Evolutionary conservation across 2,329 filamentous ascomycete species (phyloP), one percentile per base, ranked within the genome.

Genomic region (Pleoardoris graminearum): DNA sequence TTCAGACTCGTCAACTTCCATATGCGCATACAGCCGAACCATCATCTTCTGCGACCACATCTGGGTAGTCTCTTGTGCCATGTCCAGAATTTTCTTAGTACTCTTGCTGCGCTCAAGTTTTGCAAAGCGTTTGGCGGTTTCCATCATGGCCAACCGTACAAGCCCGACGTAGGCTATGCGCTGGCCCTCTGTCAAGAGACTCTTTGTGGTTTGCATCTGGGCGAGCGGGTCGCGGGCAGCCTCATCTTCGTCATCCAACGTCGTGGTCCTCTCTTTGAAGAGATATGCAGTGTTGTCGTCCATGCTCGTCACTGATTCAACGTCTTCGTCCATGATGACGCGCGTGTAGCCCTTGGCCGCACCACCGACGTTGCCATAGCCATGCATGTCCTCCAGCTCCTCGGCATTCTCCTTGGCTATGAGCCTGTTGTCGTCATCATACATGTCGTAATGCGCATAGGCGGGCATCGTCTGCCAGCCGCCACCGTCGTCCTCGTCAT

Each of bases 41-140:
- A 99, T 99, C 82, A 96, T 96, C 77, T 95, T 95, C 72, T 99
- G 94, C 51, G 89, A 86, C 93, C 93, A 99, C 89, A 97, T 97
- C 73, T 88, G 88, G 77, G 90, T 87, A 30, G 86, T 84, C 72
- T 97, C 94, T 10, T 85, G 77, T 0, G 89, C 84, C 55, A 87
- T 77, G 25, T 83, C 80, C 10, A 91, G 71, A 37, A 85, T 78
- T 71, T 93, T 97, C 74, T 88, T 94, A 1, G 84, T 82, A 36
- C 80, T 82, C 64, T 82, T 90, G 2, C 82, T 85, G 23, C 76
- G 75, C 54, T 85, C 82, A 33, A 92, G 71, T 10, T 75, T 73
- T 51, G 90, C 85, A 48, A 87, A 71, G 27, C 89, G 86, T 57
- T 84, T 84, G 47, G 87, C 79, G 86, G 99, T 90, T 54, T 84